Conservation (phyloP, 345 rosid species). For the Abelmoschus esculentus region DNA sequence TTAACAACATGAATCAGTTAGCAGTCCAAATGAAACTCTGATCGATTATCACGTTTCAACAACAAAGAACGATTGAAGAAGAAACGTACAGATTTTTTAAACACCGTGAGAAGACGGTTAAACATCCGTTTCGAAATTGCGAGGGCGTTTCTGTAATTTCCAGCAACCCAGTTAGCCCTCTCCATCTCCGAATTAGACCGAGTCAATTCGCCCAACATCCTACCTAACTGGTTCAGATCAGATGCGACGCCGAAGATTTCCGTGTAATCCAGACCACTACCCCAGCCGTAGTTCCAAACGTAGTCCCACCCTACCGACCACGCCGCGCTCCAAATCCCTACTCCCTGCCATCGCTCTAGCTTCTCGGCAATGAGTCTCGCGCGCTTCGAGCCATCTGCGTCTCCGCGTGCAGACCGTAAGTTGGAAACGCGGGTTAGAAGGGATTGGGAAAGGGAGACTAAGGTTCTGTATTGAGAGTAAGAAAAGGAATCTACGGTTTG, state of each 20-base stretch:
- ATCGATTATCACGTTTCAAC: background rate
- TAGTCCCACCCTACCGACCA: conserved; percentile 81
- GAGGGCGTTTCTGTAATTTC: conserved; percentile 45
- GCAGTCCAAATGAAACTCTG: background rate
- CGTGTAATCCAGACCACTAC: conserved; percentile 38
- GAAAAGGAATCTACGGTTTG: conserved; percentile 26
- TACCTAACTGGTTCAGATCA: conserved; percentile 53
- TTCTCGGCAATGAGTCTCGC: conserved; percentile 43
- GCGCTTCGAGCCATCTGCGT: conserved; percentile 45
- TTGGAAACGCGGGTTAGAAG: conserved; percentile 68
- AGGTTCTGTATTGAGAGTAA: conserved; percentile 31
- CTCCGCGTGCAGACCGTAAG: conserved; percentile 67
- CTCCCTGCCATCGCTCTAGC: conserved; percentile 40
- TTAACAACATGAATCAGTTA: background rate
- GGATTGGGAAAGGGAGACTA: conserved; percentile 58
- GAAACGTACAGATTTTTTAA: conserved; percentile 47
- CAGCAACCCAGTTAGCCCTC: conserved; percentile 40
- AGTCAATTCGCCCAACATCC: conserved; percentile 35
- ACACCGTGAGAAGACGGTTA: conserved; percentile 40
- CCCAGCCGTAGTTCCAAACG: conserved; percentile 64
- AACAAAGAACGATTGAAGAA: background rate
- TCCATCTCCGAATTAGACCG: conserved; percentile 39
- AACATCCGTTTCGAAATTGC: conserved; percentile 39
- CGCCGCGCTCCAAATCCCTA: conserved; percentile 37
- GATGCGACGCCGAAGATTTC: conserved; percentile 47